phyloP scores from a whole-genome alignment of 768 basidiomycete species.

The Lentinula edodes region DNA sequence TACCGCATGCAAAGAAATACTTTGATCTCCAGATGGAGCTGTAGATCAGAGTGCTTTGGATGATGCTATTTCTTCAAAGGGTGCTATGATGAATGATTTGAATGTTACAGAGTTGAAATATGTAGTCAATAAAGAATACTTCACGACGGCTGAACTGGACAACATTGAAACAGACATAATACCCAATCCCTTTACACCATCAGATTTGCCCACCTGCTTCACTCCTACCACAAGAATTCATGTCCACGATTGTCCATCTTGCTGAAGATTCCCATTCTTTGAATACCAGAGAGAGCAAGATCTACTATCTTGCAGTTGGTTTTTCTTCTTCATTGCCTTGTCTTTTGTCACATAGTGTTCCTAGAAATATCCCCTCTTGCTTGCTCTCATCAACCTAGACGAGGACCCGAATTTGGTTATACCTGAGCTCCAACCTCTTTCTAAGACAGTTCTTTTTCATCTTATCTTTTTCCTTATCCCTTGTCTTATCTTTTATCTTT shows the following conservation, averaged over 20 bases:
- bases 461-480: too few relatives aligned
- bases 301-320: slow-evolving; percentile 41
- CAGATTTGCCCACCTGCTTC: slow-evolving; percentile 8
- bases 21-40: slow-evolving; percentile 18
- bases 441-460: slow-evolving; percentile 19
- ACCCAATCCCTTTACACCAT: not conserved
- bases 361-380: slow-evolving; percentile 32
- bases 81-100: not conserved
- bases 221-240: slow-evolving; percentile 31
- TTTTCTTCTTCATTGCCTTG: not conserved
- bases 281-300: slow-evolving; percentile 33
- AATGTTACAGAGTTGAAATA: not conserved
- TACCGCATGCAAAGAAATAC: not conserved
- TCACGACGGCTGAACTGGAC: slow-evolving; percentile 5
- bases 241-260: slow-evolving; percentile 40
- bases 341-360: not conserved
- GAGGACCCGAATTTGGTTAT: not conserved
- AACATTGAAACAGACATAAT: not conserved
- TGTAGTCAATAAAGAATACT: too few relatives aligned
- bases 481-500: too few relatives aligned
- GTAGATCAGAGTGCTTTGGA: slow-evolving; percentile 38
- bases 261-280: slow-evolving; percentile 30
- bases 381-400: slow-evolving; percentile 43
- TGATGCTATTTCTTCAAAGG: slow-evolving; percentile 39
- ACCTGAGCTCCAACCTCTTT: slow-evolving; percentile 5